These are phyloP conservation scores for Fusarium paranaense DNA, from an alignment of 2,329 filamentous ascomycete genomes.

Conservation along the genomic window DNA sequence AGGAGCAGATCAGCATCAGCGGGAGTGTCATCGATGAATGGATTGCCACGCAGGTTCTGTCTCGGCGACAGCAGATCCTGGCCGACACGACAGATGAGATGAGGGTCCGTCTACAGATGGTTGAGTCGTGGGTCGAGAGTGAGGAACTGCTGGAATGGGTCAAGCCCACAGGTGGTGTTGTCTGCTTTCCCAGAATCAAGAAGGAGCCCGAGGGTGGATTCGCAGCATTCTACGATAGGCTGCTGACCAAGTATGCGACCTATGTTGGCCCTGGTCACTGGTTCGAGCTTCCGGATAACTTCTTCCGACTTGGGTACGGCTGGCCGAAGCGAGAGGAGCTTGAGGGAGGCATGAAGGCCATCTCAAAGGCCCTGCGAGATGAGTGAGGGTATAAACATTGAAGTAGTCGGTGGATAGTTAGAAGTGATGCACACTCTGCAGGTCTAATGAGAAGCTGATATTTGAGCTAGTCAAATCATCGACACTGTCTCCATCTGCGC, in stretches of 20 bases:
- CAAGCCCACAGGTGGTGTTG: slow-evolving; percentile 36
- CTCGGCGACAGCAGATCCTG: slow-evolving; percentile 17
- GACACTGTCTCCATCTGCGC: background rate
- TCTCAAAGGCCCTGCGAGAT: slow-evolving; percentile 29
- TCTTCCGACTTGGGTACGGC: slow-evolving; percentile 42
- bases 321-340: slow-evolving; percentile 39
- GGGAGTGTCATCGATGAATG: slow-evolving; percentile 37
- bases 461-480: background rate
- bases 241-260: slow-evolving; percentile 31
- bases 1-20: slow-evolving; percentile 42
- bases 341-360: slow-evolving; percentile 31
- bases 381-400: background rate
- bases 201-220: slow-evolving; percentile 29
- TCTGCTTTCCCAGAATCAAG: slow-evolving; percentile 41
- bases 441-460: background rate
- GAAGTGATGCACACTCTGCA: background rate
- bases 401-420: background rate
- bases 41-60: slow-evolving; percentile 38
- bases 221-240: slow-evolving; percentile 31
- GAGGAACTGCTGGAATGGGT: slow-evolving; percentile 43
- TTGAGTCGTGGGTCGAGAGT: slow-evolving; percentile 34
- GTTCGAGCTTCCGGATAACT: slow-evolving; percentile 39
- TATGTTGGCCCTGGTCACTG: slow-evolving; percentile 42
- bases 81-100: slow-evolving; percentile 27
- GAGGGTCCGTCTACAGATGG: slow-evolving; percentile 31